A percentile compares a stretch with the other conserved stretches of the same genome.
phyloP scores from a whole-genome alignment of 2,329 filamentous ascomycete species.

The Alternaria rosae region DNA sequence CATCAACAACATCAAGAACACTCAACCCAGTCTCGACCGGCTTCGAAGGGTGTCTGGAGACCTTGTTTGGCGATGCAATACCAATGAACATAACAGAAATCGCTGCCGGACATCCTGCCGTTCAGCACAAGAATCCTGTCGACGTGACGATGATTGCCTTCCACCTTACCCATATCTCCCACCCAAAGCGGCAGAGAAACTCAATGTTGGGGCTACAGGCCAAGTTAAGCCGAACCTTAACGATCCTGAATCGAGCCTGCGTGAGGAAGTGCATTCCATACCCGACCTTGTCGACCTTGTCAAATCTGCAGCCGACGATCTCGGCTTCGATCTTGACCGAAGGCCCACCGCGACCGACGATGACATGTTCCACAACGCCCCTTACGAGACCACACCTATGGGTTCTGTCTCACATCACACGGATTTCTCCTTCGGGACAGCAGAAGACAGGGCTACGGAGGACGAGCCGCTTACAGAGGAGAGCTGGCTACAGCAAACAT shows the following conservation, averaged over 20 bases:
- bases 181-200: constrained; percentile 33
- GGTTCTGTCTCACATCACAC: constrained; percentile 7
- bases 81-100: constrained; percentile 2
- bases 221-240: constrained; percentile 43
- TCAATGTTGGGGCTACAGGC: constrained; percentile 35
- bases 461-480: constrained; percentile 20
- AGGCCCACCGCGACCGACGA: constrained; percentile 34
- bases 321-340: constrained; percentile 43
- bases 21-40: constrained; percentile 26
- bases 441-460: constrained; percentile 13
- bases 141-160: constrained; percentile 14
- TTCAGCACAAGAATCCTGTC: neutral
- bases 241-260: constrained; percentile 30
- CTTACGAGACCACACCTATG: constrained; percentile 21
- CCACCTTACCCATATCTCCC: constrained; percentile 17
- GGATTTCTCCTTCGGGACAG: neutral
- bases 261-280: constrained; percentile 37
- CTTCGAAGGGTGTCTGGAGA: constrained; percentile 28
- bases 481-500: constrained; percentile 28
- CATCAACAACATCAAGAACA: constrained; percentile 49
- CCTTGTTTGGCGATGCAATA: constrained; percentile 24
- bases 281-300: constrained; percentile 48
- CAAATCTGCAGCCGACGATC: constrained; percentile 46
- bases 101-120: constrained; percentile 10
- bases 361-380: constrained; percentile 31